These are phyloP conservation scores for Aureobasidium sp. DNA, from an alignment of 2,329 filamentous ascomycete species.

Conservation along the genomic window DNA sequence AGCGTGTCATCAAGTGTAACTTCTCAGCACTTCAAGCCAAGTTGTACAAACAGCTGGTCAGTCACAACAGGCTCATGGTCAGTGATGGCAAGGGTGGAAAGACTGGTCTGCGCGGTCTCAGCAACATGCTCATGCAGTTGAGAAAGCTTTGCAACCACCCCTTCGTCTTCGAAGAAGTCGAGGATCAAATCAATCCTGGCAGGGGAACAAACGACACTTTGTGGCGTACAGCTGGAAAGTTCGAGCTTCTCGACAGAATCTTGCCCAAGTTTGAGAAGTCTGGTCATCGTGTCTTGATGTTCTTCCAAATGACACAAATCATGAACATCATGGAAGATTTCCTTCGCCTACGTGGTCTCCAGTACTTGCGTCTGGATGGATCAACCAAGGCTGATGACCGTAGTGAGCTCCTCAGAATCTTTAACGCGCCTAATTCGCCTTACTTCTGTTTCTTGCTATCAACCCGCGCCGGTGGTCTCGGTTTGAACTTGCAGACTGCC, in stretches of 20 bases:
- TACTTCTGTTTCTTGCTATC: slow-evolving; percentile 99
- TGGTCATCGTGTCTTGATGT: slow-evolving; percentile 95
- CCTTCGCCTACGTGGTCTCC: slow-evolving; percentile 70
- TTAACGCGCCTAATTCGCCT: slow-evolving; percentile 82
- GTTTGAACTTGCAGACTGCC: slow-evolving; percentile 92
- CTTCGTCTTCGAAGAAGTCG: slow-evolving; percentile 96
- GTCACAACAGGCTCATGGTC: slow-evolving; percentile 88
- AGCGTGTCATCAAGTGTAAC: slow-evolving; percentile 98
- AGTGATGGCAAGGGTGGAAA: slow-evolving; percentile 94
- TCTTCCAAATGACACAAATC: slow-evolving; percentile 99
- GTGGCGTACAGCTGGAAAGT: slow-evolving; percentile 95
- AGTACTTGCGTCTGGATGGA: slow-evolving; percentile 89
- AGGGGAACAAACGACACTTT: slow-evolving; percentile 85
- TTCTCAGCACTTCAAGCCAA: slow-evolving; percentile 91
- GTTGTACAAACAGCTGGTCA: slow-evolving; percentile 95
- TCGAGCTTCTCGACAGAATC: slow-evolving; percentile 86
- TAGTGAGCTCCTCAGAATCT: slow-evolving; percentile 78
- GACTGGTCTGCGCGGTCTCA: slow-evolving; percentile 85
- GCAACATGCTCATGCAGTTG: slow-evolving; percentile 99
- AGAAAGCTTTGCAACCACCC: slow-evolving; percentile 98
- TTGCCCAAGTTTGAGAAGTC: slow-evolving; percentile 88
- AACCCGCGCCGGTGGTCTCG: slow-evolving; percentile 93
- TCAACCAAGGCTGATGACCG: slow-evolving; percentile 97
- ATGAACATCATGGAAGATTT: slow-evolving; percentile 99
- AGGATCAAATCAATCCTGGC: slow-evolving; percentile 93